These are phyloP conservation scores for Cutaneotrichosporon dermatis DNA, from an alignment of 1,284 basidiomycete genomes.

Conservation along the genomic window DNA sequence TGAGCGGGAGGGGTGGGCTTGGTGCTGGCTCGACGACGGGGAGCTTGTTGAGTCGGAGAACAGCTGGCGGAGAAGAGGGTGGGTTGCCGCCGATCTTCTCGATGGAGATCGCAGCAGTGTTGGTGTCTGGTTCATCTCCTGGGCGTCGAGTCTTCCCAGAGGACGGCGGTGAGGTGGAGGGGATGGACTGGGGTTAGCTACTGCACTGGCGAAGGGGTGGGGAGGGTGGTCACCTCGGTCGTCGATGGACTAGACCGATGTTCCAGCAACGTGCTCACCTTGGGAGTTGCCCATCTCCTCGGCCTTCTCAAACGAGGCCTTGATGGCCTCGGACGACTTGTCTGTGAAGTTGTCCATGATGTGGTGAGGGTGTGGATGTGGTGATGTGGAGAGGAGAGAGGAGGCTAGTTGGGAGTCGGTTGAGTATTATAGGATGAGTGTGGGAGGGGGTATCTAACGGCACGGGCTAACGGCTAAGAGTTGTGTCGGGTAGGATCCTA, in stretches of 20 bases:
- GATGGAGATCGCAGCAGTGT: conserved; percentile 42
- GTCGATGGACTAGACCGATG: too few relatives aligned
- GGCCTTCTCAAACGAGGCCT: conserved; percentile 53
- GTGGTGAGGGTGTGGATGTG: background rate
- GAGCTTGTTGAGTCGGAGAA: conserved; percentile 53
- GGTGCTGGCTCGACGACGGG: conserved; percentile 82
- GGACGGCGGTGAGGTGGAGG: conserved; percentile 45
- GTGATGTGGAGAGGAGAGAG: background rate
- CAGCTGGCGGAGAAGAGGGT: conserved; percentile 42
- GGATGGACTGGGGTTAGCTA: conserved; percentile 42
- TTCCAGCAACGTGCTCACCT: conserved; percentile 25
- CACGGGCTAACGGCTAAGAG: too few relatives aligned
- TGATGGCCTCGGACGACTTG: conserved; percentile 52
- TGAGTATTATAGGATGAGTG: background rate
- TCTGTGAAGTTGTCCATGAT: conserved; percentile 49
- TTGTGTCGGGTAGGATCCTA: too few relatives aligned
- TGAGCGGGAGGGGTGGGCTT: conserved; percentile 64
- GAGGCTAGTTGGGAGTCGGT: background rate
- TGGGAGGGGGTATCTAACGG: too few relatives aligned
- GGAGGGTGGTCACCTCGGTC: too few relatives aligned
- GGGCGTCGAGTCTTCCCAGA: conserved; percentile 41
- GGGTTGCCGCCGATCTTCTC: conserved; percentile 47
- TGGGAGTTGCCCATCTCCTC: conserved; percentile 45
- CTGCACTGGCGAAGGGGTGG: background rate
- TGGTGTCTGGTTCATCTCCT: conserved; percentile 28